Percentiles rank a stretch among this genome's conserved stretches.
Conservation (phyloP, 2,329 filamentous ascomycete species). For the Cladosporium sp. region DNA sequence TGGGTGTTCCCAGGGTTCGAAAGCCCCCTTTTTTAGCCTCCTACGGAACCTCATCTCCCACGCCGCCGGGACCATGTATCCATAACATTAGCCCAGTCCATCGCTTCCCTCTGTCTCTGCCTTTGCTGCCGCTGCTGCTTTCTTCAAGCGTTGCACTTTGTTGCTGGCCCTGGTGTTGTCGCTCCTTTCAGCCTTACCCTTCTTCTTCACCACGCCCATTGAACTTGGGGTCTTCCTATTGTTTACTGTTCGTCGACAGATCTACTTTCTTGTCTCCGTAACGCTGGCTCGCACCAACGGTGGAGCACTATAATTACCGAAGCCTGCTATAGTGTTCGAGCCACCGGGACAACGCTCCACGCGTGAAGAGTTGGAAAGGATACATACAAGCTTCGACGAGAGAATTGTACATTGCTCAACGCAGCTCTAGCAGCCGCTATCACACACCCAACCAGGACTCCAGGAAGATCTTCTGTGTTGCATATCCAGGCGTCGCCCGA, state of each 20-base stretch:
- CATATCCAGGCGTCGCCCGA: constrained; percentile 4
- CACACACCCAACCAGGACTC: neutral
- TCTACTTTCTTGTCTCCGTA: constrained; percentile 11
- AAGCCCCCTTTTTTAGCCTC: constrained; percentile 13
- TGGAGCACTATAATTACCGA: constrained; percentile 12
- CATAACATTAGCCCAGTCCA: constrained; percentile 19
- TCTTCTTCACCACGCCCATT: constrained; percentile 19
- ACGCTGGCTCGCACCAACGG: constrained; percentile 15
- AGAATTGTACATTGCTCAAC: constrained; percentile 21
- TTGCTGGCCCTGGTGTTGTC: constrained; percentile 17
- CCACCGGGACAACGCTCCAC: constrained; percentile 3
- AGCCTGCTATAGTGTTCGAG: constrained; percentile 11
- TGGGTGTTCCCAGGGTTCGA: constrained; percentile 7
- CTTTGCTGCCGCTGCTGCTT: constrained; percentile 19
- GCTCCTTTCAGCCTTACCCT: constrained; percentile 21
- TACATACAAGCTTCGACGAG: constrained; percentile 12
- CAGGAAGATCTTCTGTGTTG: constrained; percentile 13
- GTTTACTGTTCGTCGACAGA: constrained; percentile 13
- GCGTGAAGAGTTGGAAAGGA: constrained; percentile 11
- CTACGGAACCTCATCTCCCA: constrained; percentile 14
- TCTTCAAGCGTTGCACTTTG: constrained; percentile 23
- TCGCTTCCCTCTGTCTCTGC: constrained; percentile 14
- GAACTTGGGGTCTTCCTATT: constrained; percentile 13
- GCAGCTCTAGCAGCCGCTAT: constrained; percentile 9
- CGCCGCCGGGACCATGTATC: constrained; percentile 22